A percentile compares a stretch with the other conserved stretches of the same genome.
These are phyloP conservation scores for Hericium rajendrae DNA, from an alignment of 768 basidiomycete species.

Conservation along the genomic window DNA sequence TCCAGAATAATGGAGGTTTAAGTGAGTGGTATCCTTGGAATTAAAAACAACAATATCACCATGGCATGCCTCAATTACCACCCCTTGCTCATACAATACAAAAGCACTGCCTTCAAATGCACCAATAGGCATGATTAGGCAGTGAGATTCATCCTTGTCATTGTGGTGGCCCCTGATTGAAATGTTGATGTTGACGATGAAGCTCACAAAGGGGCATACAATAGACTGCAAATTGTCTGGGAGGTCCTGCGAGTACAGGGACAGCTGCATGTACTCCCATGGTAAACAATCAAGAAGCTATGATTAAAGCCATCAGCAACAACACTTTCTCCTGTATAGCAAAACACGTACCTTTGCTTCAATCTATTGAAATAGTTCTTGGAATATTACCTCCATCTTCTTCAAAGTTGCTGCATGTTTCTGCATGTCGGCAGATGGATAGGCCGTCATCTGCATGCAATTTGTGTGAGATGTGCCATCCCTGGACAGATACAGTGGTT, in stretches of 20 bases:
- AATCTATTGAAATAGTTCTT: background rate
- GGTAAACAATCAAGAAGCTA: background rate
- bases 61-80: background rate
- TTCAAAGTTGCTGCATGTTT: background rate
- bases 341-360: background rate
- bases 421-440: background rate
- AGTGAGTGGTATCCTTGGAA: background rate
- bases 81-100: slow-evolving; percentile 1
- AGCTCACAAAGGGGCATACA: background rate
- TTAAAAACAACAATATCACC: background rate
- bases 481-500: background rate
- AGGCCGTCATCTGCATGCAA: background rate
- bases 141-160: background rate
- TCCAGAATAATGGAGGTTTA: slow-evolving; percentile 6
- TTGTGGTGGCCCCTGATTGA: background rate
- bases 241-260: background rate
- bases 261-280: background rate
- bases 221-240: background rate
- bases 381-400: background rate
- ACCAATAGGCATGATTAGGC: background rate
- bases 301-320: too few relatives aligned
- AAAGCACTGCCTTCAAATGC: background rate
- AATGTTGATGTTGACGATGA: background rate
- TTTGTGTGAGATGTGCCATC: background rate
- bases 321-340: too few relatives aligned